phyloP scores from a whole-genome alignment of 1,284 basidiomycete species.

The Agaricales sp. region DNA sequence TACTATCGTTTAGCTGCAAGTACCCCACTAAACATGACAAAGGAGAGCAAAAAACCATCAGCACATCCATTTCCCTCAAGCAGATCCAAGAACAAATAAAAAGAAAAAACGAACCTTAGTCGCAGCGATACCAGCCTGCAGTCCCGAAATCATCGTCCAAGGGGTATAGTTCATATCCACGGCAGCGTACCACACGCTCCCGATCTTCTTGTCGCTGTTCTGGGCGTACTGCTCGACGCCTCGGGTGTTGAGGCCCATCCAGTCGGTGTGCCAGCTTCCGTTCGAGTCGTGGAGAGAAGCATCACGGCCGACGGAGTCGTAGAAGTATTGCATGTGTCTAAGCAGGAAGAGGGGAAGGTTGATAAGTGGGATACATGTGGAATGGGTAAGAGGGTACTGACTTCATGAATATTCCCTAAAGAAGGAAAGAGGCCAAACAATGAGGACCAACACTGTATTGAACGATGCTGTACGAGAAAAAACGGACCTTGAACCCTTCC shows the following conservation, averaged over 20 bases:
- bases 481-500: constrained; percentile 1
- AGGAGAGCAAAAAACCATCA: too few species aligned
- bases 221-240: background rate
- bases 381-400: too few species aligned
- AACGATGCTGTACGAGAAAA: constrained; percentile 5
- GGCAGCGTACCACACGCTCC: background rate
- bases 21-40: too few species aligned
- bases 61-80: too few species aligned
- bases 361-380: too few species aligned
- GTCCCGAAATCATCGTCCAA: background rate
- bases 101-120: background rate
- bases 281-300: background rate
- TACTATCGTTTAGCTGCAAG: too few species aligned
- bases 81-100: too few species aligned
- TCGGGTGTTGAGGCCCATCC: background rate
- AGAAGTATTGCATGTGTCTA: background rate
- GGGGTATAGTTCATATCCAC: background rate
- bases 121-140: background rate
- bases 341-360: too few species aligned
- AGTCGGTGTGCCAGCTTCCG: background rate
- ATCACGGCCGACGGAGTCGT: background rate
- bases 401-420: background rate
- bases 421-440: background rate
- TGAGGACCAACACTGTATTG: background rate
- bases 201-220: background rate